Evolutionary conservation across 1,139 yeast species (phyloP).

Genomic region (Pichia sp.): DNA sequence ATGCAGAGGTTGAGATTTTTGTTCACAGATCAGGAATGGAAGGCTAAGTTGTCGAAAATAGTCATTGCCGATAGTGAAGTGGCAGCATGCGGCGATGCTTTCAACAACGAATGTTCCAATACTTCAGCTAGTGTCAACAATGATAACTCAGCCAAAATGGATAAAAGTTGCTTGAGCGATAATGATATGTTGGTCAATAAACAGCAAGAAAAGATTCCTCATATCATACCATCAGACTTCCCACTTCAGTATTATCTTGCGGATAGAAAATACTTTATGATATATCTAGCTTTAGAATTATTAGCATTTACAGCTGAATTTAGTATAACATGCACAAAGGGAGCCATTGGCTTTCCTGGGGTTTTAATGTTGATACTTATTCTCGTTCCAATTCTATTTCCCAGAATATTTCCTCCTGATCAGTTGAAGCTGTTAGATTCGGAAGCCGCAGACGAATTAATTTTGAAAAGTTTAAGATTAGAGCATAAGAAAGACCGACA

Average conservation of each 20-base stretch:
- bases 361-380: slow-evolving; percentile 61
- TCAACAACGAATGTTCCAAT: background rate
- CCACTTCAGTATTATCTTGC: slow-evolving; percentile 26
- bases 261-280: slow-evolving; percentile 39
- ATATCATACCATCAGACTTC: slow-evolving; percentile 10
- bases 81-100: background rate
- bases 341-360: slow-evolving; percentile 93
- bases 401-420: slow-evolving; percentile 49
- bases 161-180: background rate
- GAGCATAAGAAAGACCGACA: background rate
- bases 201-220: background rate
- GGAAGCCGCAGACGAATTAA: slow-evolving; percentile 59
- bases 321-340: slow-evolving; percentile 77
- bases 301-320: slow-evolving; percentile 73
- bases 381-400: slow-evolving; percentile 39
- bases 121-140: background rate
- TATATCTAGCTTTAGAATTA: slow-evolving; percentile 52
- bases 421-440: slow-evolving; percentile 61
- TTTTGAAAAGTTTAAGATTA: slow-evolving; percentile 32
- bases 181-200: background rate
- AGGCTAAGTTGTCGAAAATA: slow-evolving; percentile 3
- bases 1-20: slow-evolving; percentile 55
- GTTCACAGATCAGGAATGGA: slow-evolving; percentile 45
- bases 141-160: background rate
- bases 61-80: slow-evolving; percentile 2